Evolutionary conservation across 768 basidiomycete genomes (phyloP).

Genomic region (Pseudohyphozyma bogoriensis): DNA sequence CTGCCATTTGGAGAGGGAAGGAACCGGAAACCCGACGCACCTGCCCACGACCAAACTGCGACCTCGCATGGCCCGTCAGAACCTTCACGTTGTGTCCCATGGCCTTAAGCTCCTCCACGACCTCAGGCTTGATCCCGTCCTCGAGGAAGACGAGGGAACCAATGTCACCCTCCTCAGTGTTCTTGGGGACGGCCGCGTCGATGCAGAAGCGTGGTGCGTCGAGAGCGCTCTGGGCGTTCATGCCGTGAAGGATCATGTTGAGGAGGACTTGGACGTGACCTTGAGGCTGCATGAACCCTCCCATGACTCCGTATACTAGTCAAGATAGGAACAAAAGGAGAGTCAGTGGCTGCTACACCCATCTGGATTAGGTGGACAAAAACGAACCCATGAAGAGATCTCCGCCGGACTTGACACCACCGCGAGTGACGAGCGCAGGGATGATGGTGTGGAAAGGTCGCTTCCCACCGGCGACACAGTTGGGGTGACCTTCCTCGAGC

Average conservation of each 20-base stretch:
- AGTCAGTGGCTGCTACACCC: neutral
- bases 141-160: slow-evolving; percentile 85
- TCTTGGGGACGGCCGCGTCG: slow-evolving; percentile 58
- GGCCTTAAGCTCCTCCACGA: slow-evolving; percentile 56
- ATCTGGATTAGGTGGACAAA: slow-evolving; percentile 7
- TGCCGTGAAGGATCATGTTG: slow-evolving; percentile 63
- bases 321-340: neutral
- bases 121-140: slow-evolving; percentile 54
- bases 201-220: slow-evolving; percentile 96
- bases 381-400: slow-evolving; percentile 63
- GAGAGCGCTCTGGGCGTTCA: slow-evolving; percentile 74
- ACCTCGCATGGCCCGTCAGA: slow-evolving; percentile 48
- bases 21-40: neutral
- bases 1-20: neutral
- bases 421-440: slow-evolving; percentile 70
- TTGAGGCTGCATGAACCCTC: slow-evolving; percentile 56
- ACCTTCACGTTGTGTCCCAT: slow-evolving; percentile 80
- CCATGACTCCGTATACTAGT: slow-evolving; percentile 8
- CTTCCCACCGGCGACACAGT: slow-evolving; percentile 52
- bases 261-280: slow-evolving; percentile 65
- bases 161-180: slow-evolving; percentile 38
- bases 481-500: slow-evolving; percentile 70
- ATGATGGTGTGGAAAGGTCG: slow-evolving; percentile 39
- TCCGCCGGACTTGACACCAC: slow-evolving; percentile 34
- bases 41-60: slow-evolving; percentile 65